These are phyloP conservation scores for Phytophthora brassicae DNA, from an alignment of 352 stramenopile genomes.

Conservation along the genomic window DNA sequence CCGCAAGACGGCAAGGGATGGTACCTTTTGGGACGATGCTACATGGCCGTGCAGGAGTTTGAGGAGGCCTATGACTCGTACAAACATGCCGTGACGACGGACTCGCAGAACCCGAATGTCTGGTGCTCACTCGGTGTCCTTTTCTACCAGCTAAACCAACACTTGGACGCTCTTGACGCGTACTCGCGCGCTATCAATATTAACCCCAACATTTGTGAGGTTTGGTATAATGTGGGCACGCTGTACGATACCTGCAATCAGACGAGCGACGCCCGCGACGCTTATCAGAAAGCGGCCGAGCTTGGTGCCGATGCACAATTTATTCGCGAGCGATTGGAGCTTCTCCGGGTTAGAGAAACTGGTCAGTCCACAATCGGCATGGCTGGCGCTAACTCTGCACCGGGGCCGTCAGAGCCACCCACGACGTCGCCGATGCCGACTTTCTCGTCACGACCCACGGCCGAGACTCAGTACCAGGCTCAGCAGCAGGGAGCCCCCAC, in stretches of 20 bases:
- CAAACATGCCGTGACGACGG: conserved; percentile 86
- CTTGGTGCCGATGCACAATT: conserved; percentile 83
- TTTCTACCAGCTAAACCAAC: conserved; percentile 90
- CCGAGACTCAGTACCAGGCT: conserved; percentile 60
- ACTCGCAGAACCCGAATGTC: conserved; percentile 90
- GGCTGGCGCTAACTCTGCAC: conserved; percentile 77
- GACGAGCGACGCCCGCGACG: conserved; percentile 85
- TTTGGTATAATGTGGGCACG: conserved; percentile 92
- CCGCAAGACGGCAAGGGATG: conserved; percentile 86
- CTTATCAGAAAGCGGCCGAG: conserved; percentile 88
- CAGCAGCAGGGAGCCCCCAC: conserved; percentile 37
- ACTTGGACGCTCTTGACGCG: conserved; percentile 85
- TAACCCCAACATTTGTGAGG: conserved; percentile 91
- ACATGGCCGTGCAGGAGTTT: conserved; percentile 91
- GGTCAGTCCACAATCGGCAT: conserved; percentile 84
- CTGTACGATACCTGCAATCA: conserved; percentile 92
- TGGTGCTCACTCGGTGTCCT: conserved; percentile 91
- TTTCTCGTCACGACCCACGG: conserved; percentile 68
- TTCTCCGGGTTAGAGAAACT: conserved; percentile 76
- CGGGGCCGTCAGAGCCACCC: conserved; percentile 75
- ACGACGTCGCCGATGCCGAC: conserved; percentile 88
- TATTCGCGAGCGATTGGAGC: conserved; percentile 79
- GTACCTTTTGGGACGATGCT: conserved; percentile 89
- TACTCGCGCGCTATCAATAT: conserved; percentile 91
- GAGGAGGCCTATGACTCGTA: conserved; percentile 91